Percentiles rank a stretch among this genome's conserved stretches.
Evolutionary conservation across 192 early-diverging fungal species (phyloP).

Genomic region (Coemansia sp.): DNA sequence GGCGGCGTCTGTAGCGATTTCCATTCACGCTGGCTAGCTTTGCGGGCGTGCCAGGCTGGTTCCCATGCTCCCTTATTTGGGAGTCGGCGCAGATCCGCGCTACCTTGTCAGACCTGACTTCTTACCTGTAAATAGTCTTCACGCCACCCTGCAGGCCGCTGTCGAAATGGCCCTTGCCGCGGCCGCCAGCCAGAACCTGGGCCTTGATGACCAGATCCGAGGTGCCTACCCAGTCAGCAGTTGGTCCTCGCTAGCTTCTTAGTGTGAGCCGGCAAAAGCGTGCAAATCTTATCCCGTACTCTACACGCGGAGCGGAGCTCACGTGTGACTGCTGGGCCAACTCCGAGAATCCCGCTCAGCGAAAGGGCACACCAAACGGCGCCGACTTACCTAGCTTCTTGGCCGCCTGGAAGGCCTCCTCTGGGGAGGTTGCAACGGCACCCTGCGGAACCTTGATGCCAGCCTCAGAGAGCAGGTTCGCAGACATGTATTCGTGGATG

Average conservation of each 20-base stretch:
- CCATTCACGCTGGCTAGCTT: too few species aligned
- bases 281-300: too few species aligned
- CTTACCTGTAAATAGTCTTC: constrained; percentile 84
- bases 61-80: too few species aligned
- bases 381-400: constrained; percentile 63
- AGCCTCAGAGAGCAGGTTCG: constrained; percentile 85
- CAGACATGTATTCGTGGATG: constrained; percentile 97
- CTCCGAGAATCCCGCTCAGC: too few species aligned
- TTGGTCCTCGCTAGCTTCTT: too few species aligned
- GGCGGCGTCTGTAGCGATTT: too few species aligned
- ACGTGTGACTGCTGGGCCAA: constrained; percentile 1
- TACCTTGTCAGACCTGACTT: too few species aligned
- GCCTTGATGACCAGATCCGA: constrained; percentile 75
- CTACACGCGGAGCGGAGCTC: neutral
- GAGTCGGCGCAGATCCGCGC: too few species aligned
- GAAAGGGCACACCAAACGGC: neutral
- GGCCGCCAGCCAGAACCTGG: constrained; percentile 96
- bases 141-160: constrained; percentile 97
- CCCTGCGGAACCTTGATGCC: constrained; percentile 90
- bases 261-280: too few species aligned
- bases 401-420: constrained; percentile 85
- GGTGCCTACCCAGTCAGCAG: too few species aligned
- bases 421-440: constrained; percentile 77
- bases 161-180: constrained; percentile 97
- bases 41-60: too few species aligned